Base-by-base conservation (phyloP, 2,329 filamentous ascomycete species). In the Amauroascus verrucosus region DNA sequence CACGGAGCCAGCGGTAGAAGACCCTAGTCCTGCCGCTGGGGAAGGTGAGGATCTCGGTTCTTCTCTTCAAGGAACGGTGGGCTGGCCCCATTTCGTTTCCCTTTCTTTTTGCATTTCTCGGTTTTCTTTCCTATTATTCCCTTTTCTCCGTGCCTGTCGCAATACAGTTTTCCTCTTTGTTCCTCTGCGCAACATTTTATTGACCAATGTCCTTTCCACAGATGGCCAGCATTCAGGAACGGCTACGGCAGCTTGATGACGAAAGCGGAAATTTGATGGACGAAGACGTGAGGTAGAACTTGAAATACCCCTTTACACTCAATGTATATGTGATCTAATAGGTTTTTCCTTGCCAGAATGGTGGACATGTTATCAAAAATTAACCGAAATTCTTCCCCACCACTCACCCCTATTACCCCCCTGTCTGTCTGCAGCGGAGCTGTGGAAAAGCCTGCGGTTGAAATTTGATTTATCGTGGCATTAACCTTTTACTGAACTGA, bases 41-140 rank as follows among this genome's bases (percentile, higher is more conserved):
- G 69, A 72, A 72, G 68, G 68, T 70, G 71, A 72, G 70, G 68
- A 70, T 64, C 69, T 71, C 64, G 70, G 70, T 64, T 67, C 69
- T 69, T 70, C 68, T 61, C 72, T 72, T 63, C 66, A 71, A 67
- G 70, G 71, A 71, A 73, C 69, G 70, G 70, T 72, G 70, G 70
- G 70, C 65, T 58, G 63, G 63, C 69, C 70, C 67, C 67, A 64
- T 68, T 66, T 68, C 57, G 62, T 63, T 47, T 60, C 62, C 47
- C 16, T 30, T 62, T 60, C 43, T 59, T 63, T 44, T 33, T 28
- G 37, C 18, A 40, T 5, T 40, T 40, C 14, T 20, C 16, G 16
- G 14, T 40, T 3, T 40, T 40, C 37, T 20, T 40, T 4, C 20
- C 20, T 43, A 13, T 26, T 13, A 6, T 14, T 24, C 24, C 24